These are phyloP conservation scores for Apiospora marii DNA, from an alignment of 2,329 filamentous ascomycete genomes.

Conservation along the genomic window DNA sequence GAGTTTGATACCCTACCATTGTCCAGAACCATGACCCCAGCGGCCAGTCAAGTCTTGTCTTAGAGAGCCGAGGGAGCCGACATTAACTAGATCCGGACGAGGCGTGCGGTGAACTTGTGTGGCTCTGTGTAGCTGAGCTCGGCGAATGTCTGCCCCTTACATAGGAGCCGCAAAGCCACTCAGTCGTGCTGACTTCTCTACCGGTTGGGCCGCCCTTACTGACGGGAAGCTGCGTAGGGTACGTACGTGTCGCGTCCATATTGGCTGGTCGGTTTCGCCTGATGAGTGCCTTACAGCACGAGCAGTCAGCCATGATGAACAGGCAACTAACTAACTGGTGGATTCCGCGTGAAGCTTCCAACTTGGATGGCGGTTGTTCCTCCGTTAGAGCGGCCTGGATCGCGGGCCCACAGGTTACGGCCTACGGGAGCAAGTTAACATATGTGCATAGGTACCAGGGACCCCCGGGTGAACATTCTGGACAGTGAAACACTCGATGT, in stretches of 20 bases:
- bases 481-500: background rate
- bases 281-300: background rate
- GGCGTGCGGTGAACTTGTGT: background rate
- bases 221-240: background rate
- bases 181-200: background rate
- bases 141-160: background rate
- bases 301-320: background rate
- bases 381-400: background rate
- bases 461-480: background rate
- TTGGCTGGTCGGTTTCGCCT: background rate
- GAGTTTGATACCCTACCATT: background rate
- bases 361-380: background rate
- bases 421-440: background rate
- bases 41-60: background rate
- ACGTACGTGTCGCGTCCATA: background rate
- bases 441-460: background rate
- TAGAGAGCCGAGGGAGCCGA: slow-evolving; percentile 3
- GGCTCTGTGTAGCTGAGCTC: background rate
- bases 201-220: background rate
- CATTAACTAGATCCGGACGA: background rate
- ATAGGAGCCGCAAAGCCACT: slow-evolving; percentile 11
- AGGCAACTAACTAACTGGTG: background rate
- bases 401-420: background rate
- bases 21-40: background rate
- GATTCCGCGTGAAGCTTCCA: background rate